Evolutionary conservation across 1,284 basidiomycete species (phyloP), one percentile per base, ranked within the genome.

Genomic region (Abortiporus biennis): DNA sequence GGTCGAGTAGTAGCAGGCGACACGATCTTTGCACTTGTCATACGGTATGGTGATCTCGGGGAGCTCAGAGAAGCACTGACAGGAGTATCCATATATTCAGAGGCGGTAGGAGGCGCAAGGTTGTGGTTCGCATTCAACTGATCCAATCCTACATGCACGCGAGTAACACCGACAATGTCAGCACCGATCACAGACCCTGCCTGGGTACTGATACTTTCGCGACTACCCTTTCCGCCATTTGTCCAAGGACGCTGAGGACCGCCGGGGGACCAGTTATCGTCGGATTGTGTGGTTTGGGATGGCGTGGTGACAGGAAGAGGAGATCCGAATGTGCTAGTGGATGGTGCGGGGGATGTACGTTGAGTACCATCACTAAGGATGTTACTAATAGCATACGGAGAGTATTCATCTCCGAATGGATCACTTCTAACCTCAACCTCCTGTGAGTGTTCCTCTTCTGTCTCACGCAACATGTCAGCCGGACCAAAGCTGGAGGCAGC

Each of bases 401-500:
- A 68, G 47, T 78, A 72, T 42, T 67, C 67, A 54, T 88, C 83
- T 22, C 71, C 69, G 61, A 88, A 88, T 4, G 85, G 85, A 64
- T 87, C 69, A 21, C 46, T 44, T 40, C 58, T 54, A 52, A 59
- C 39, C n/a, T 56, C 50, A 16, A 61, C 23, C 5, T 59, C 59
- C 55, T 67, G 54, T 44, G 22, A 38, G 8, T 37, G 47, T 24
- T 63, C 62, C 47, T 78, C 74, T 11, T 77, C 73, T 2, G 52
- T 57, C 54, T 84, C 81, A 6, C 58, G 66, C 22, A 76, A 57
- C 19, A 82, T 58, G 54, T 86, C 85, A 31, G 68, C 63, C 1
- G 85, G 84, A n/a, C 78, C 80, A 54, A 87, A 88, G 15, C 84
- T 84, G 4, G 74, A 72, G 2, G 74, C 66, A 12, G 85, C 83